Evolutionary conservation across 2,329 filamentous ascomycete species (phyloP).

Genomic region (Simplicillium aogashimaense): DNA sequence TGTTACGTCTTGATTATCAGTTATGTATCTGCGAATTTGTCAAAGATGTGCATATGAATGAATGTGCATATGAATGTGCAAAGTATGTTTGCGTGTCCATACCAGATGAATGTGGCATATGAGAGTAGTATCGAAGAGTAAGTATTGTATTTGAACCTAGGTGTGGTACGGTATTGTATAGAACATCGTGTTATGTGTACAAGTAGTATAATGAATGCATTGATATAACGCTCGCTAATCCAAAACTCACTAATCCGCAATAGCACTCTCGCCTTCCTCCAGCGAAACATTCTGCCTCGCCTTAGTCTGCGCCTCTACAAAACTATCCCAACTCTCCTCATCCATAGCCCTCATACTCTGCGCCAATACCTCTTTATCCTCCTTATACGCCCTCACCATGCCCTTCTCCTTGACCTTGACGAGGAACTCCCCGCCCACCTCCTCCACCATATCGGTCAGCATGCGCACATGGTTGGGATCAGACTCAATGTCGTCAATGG

Average conservation of each 20-base stretch:
- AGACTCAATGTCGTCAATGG: constrained; percentile 36
- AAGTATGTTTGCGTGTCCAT: no score
- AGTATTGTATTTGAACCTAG: no score
- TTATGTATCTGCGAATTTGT: no score
- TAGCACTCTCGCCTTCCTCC: constrained; percentile 29
- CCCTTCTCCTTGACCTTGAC: constrained; percentile 46
- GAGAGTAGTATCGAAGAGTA: no score
- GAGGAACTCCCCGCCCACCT: constrained; percentile 50
- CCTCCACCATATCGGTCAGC: constrained; percentile 53
- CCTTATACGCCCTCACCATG: constrained; percentile 50
- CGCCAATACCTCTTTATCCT: constrained; percentile 41
- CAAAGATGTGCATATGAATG: no score
- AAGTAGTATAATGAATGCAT: background rate
- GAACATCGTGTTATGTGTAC: no score
- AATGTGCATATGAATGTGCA: no score
- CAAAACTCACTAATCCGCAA: constrained; percentile 27
- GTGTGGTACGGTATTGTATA: no score
- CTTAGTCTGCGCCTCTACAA: constrained; percentile 53
- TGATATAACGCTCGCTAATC: no score
- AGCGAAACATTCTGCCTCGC: constrained; percentile 39
- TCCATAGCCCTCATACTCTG: constrained; percentile 47
- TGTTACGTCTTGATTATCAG: no score
- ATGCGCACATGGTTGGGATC: constrained; percentile 41
- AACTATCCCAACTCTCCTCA: constrained; percentile 53
- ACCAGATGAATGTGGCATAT: no score